Base-by-base conservation (phyloP, 2,329 filamentous ascomycete species). In the Huntiella bhutanensis region DNA sequence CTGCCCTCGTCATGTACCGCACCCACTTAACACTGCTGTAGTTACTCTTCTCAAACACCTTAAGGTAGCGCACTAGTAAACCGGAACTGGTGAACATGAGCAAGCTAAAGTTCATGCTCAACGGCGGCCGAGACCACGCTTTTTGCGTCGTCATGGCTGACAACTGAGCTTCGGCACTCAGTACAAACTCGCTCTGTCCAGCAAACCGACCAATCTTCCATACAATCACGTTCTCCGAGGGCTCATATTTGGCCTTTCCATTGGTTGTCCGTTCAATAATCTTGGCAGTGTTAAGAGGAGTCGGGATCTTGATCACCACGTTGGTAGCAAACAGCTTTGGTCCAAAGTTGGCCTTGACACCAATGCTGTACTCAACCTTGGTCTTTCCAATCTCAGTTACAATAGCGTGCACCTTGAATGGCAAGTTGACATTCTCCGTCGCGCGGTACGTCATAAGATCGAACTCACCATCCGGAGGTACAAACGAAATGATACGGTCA, bases 1-100 rank as follows among this genome's bases (percentile, higher is more conserved):
- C 91, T 12, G 88, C 91, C 54, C 88, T 77, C 13, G 91, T 98
- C 91, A 98, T 96, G 63, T 98, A 98, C 55, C 91, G 71, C 55
- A 98, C 91, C 91, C 91, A 98, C 64, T 98, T 98, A 42, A 98
- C 91, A 58, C 86, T 94, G 52, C 83, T 92, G 61, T 98, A 98
- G 63, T 96, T 96, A 63, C 76, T 91, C 77, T 98, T 98, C 67
- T 98, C 91, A 66, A 98, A 98, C 1, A 98, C 91, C 65, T 98
- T 98, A 49, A 98, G 65, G 61, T 98, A 98, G 43, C 92, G 70
- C 48, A 98, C 91, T 53, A 98, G 60, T 58, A 98, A 60, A 1
- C 91, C 91, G 1, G 82, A 92, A 59, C 85, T 94, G 15, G 91
- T 98, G 59, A 98, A 98, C 92, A 98, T 98, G 56, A 98, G 70